phyloP scores from a whole-genome alignment of 2,329 filamentous ascomycete species.

The Fusarium ramigenum region DNA sequence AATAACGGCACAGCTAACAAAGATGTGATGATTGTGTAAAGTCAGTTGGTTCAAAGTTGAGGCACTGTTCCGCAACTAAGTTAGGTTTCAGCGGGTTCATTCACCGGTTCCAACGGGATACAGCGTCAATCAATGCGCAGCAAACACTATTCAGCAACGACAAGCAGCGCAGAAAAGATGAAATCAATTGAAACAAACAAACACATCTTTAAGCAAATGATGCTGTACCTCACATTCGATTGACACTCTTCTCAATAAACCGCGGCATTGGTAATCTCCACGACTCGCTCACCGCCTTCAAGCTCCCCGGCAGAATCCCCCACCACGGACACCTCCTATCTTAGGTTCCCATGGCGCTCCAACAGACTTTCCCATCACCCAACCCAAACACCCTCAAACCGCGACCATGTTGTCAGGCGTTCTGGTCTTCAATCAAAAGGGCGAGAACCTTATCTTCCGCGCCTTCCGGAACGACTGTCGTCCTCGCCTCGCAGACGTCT shows the following conservation, averaged over 20 bases:
- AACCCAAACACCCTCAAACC: constrained; percentile 22
- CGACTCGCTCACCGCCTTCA: constrained; percentile 33
- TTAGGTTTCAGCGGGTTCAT: background rate
- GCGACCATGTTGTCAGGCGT: constrained; percentile 92
- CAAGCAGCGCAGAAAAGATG: background rate
- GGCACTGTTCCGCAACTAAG: background rate
- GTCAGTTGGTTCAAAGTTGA: background rate
- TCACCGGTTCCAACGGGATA: background rate
- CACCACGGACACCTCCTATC: constrained; percentile 37
- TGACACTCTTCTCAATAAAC: background rate
- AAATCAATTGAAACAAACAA: background rate
- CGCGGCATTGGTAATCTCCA: background rate
- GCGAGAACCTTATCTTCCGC: constrained; percentile 99
- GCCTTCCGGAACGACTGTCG: constrained; percentile 99
- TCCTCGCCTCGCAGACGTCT: constrained; percentile 96
- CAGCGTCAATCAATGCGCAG: background rate
- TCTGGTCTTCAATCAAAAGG: constrained; percentile 98
- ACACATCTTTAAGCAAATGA: background rate
- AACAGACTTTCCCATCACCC: constrained; percentile 7
- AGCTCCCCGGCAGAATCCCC: constrained; percentile 39
- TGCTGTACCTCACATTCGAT: background rate
- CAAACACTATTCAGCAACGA: background rate
- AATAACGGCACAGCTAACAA: background rate
- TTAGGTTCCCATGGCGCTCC: constrained; percentile 6
- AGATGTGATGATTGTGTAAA: background rate